These are phyloP conservation scores for Flaveria floridana DNA, from an alignment of 140 eudicot genomes.

Conservation along the genomic window DNA sequence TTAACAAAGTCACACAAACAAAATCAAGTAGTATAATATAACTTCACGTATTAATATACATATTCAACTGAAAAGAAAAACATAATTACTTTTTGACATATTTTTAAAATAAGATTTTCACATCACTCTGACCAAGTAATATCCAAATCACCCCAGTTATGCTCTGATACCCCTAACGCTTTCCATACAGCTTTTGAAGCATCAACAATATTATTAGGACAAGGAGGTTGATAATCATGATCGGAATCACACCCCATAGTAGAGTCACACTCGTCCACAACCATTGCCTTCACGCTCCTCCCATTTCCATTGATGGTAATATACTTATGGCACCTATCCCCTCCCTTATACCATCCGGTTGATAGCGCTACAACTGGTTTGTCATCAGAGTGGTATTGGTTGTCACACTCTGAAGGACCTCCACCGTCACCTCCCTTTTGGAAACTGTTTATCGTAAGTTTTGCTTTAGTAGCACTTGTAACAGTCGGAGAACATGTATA, in stretches of 20 bases:
- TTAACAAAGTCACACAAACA: too few relatives aligned
- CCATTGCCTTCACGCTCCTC: slow-evolving; percentile 38
- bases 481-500: slow-evolving; percentile 34
- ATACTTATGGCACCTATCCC: slow-evolving; percentile 32
- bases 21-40: too few relatives aligned
- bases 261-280: slow-evolving; percentile 41
- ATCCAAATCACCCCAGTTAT: slow-evolving; percentile 36
- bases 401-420: slow-evolving; percentile 38
- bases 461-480: slow-evolving; percentile 27
- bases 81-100: not conserved
- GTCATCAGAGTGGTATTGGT: slow-evolving; percentile 33
- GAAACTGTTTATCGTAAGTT: slow-evolving; percentile 31
- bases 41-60: not conserved
- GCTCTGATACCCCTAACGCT: slow-evolving; percentile 32
- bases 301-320: slow-evolving; percentile 35
- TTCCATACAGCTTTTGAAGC: slow-evolving; percentile 42
- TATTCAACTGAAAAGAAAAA: not conserved
- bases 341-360: slow-evolving; percentile 39
- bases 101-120: not conserved
- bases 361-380: slow-evolving; percentile 35
- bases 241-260: slow-evolving; percentile 37
- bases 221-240: slow-evolving; percentile 41
- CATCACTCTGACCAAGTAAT: slow-evolving; percentile 33
- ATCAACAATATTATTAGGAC: slow-evolving; percentile 39
- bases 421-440: slow-evolving; percentile 39